Evolutionary conservation across 2,329 filamentous ascomycete species (phyloP).

Genomic region (Colletotrichum phormii): DNA sequence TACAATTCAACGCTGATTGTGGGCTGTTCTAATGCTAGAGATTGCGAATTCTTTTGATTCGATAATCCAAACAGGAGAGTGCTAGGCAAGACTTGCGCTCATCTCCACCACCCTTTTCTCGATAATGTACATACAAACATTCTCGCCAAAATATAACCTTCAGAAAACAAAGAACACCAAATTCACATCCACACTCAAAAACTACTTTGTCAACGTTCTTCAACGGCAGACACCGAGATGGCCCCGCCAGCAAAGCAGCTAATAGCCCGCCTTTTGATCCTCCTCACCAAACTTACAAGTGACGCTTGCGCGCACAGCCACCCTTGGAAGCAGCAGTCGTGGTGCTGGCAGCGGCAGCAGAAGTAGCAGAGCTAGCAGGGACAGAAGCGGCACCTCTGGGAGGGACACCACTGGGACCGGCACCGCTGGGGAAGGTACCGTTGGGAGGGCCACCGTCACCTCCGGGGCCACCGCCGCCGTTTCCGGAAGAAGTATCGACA

Average conservation of each 20-base stretch:
- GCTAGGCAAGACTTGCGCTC: background rate
- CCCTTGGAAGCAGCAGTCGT: slow-evolving; percentile 47
- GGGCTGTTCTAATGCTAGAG: background rate
- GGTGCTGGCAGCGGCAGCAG: too few species aligned
- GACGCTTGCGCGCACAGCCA: slow-evolving; percentile 39
- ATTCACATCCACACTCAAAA: background rate
- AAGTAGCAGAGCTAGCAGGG: background rate
- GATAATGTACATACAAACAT: background rate
- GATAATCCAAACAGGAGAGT: background rate
- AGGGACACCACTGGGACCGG: slow-evolving; percentile 4
- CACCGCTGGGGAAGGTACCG: slow-evolving; percentile 5
- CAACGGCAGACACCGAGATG: background rate
- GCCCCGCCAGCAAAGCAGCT: background rate
- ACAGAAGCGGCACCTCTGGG: background rate
- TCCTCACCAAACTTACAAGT: background rate
- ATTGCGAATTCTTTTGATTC: background rate
- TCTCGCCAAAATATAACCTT: background rate
- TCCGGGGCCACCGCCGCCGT: slow-evolving; percentile 1
- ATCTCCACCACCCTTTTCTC: background rate
- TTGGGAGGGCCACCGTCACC: background rate
- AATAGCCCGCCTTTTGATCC: background rate
- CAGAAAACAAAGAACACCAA: background rate
- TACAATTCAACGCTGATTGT: background rate
- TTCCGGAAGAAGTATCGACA: slow-evolving; percentile 5
- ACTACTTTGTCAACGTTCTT: background rate